A percentile compares a stretch with the other conserved stretches of the same genome.
Evolutionary conservation across 1,284 basidiomycete genomes (phyloP).

Genomic region (Abortiporus biennis): DNA sequence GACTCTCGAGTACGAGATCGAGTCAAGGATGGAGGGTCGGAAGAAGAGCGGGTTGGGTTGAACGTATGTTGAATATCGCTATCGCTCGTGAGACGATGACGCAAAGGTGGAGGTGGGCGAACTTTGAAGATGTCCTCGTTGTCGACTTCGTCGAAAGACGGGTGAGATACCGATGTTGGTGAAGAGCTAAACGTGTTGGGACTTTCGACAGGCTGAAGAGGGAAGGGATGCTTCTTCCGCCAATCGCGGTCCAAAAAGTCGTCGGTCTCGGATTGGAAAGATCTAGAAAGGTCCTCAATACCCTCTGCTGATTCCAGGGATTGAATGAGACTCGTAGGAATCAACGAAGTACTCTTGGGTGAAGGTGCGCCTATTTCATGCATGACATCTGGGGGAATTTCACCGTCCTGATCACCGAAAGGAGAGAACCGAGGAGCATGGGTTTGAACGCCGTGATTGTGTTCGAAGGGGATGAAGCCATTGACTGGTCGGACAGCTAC

Average conservation of each 20-base stretch:
- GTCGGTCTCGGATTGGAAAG: slow-evolving; percentile 54
- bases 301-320: slow-evolving; percentile 39
- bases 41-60: slow-evolving; percentile 28
- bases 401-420: slow-evolving; percentile 38
- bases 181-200: slow-evolving; percentile 26
- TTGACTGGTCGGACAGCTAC: slow-evolving; percentile 24
- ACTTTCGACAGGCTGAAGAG: slow-evolving; percentile 21
- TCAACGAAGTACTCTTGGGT: slow-evolving; percentile 35
- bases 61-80: slow-evolving; percentile 29
- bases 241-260: slow-evolving; percentile 46
- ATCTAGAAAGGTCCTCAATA: slow-evolving; percentile 33
- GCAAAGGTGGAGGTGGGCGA: slow-evolving; percentile 23
- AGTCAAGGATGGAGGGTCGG: slow-evolving; percentile 30
- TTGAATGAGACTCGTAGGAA: slow-evolving; percentile 52
- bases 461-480: slow-evolving; percentile 38
- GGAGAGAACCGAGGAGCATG: slow-evolving; percentile 40
- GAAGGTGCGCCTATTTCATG: slow-evolving; percentile 17
- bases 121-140: slow-evolving; percentile 39
- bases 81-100: slow-evolving; percentile 8
- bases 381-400: slow-evolving; percentile 8
- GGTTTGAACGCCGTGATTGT: slow-evolving; percentile 26
- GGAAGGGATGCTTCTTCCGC: slow-evolving; percentile 25
- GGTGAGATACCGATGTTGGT: slow-evolving; percentile 25
- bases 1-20: slow-evolving; percentile 12
- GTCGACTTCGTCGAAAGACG: slow-evolving; percentile 26